Evolutionary conservation across 2,329 filamentous ascomycete genomes (phyloP).

Genomic region (Clathrospora elynae): DNA sequence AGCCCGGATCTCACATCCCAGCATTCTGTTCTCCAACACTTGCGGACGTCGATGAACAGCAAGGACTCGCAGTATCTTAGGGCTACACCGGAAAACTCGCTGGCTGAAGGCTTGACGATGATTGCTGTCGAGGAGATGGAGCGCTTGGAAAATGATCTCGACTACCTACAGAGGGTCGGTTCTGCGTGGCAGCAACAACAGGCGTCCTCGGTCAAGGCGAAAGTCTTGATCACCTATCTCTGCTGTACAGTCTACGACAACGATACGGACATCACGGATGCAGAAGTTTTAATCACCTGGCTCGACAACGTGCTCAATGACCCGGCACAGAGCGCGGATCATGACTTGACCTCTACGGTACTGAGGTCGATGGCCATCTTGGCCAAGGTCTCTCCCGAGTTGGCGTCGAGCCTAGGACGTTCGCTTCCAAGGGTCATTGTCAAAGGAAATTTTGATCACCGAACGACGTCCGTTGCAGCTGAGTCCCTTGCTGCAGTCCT

Average conservation of each 20-base stretch:
- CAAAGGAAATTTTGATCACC: conserved; percentile 72
- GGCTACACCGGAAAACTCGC: conserved; percentile 36
- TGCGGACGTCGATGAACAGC: conserved; percentile 46
- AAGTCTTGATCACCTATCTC: conserved; percentile 79
- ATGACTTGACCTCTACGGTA: conserved; percentile 74
- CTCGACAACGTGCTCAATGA: conserved; percentile 82
- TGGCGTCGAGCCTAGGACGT: conserved; percentile 76
- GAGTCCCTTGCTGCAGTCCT: conserved; percentile 82
- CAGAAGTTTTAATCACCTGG: conserved; percentile 80
- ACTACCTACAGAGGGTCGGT: conserved; percentile 80
- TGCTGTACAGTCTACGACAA: conserved; percentile 85
- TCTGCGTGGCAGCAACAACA: conserved; percentile 85
- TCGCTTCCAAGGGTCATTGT: conserved; percentile 86
- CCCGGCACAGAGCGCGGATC: conserved; percentile 79
- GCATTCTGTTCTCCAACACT: conserved; percentile 72
- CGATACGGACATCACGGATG: conserved; percentile 69
- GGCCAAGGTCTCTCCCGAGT: conserved; percentile 72
- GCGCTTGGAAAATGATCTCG: conserved; percentile 83
- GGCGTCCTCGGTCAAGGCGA: conserved; percentile 82
- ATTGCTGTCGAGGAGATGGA: conserved; percentile 83
- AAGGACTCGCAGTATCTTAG: conserved; percentile 22
- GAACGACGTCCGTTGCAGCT: conserved; percentile 77
- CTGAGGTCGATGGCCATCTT: conserved; percentile 82
- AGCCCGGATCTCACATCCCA: conserved; percentile 61
- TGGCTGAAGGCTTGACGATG: conserved; percentile 65